phyloP scores from a whole-genome alignment of 2,329 filamentous ascomycete species.

The Penicillium sp. region DNA sequence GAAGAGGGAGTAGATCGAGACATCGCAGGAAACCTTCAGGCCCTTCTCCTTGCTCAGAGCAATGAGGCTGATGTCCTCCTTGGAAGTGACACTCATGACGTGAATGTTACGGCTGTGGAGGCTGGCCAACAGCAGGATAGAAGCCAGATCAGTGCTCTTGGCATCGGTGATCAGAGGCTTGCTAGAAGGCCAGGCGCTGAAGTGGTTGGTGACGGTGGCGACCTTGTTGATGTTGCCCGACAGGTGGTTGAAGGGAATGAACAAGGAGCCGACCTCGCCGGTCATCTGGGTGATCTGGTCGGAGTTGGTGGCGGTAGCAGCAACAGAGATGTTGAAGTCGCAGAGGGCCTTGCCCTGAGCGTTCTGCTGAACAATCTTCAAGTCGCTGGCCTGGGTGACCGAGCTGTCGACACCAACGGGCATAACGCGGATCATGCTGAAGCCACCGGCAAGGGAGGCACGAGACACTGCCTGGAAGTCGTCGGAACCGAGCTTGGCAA shows the following conservation, averaged over 20 bases:
- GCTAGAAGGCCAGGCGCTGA: constrained; percentile 73
- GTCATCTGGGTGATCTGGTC: constrained; percentile 73
- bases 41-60: constrained; percentile 78
- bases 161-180: constrained; percentile 83
- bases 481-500: constrained; percentile 64
- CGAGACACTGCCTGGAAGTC: constrained; percentile 72
- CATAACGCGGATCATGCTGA: constrained; percentile 80
- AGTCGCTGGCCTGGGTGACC: constrained; percentile 70
- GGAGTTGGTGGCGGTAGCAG: constrained; percentile 71
- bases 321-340: constrained; percentile 79
- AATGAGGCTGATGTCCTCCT: constrained; percentile 76
- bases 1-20: constrained; percentile 78
- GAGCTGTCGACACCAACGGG: constrained; percentile 72
- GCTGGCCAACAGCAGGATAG: constrained; percentile 74
- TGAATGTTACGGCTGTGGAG: constrained; percentile 78
- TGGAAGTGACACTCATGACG: constrained; percentile 77
- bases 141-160: constrained; percentile 78
- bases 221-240: constrained; percentile 84
- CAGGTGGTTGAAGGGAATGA: constrained; percentile 79
- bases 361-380: constrained; percentile 72
- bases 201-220: constrained; percentile 75
- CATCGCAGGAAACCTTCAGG: constrained; percentile 79
- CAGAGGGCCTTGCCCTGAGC: constrained; percentile 68
- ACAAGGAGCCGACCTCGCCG: constrained; percentile 74
- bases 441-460: constrained; percentile 73